phyloP scores from a whole-genome alignment of 2,329 filamentous ascomycete species.

The Venturia asperata region DNA sequence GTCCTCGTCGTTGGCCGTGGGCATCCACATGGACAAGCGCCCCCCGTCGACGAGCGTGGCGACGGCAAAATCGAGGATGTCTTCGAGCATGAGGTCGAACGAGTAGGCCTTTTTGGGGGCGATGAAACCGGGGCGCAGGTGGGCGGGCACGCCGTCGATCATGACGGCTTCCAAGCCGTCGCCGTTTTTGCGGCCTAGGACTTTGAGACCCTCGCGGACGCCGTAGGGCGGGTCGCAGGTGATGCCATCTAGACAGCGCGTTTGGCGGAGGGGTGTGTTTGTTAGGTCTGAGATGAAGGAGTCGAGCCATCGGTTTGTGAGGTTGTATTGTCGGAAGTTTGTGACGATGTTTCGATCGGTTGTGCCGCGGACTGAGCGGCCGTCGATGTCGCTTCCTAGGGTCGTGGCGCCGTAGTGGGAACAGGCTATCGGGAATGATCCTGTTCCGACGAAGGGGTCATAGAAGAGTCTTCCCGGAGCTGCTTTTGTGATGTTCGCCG shows the following conservation, averaged over 20 bases:
- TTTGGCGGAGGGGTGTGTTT: conserved; percentile 61
- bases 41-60: conserved; percentile 70
- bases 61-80: conserved; percentile 77
- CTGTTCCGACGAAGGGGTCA: conserved; percentile 93
- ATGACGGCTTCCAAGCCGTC: conserved; percentile 49
- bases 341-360: conserved; percentile 49
- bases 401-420: conserved; percentile 81
- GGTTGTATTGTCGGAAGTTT: conserved; percentile 80
- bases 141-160: conserved; percentile 61
- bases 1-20: conserved; percentile 58
- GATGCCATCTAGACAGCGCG: conserved; percentile 73
- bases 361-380: conserved; percentile 73
- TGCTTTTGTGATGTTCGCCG: conserved; percentile 82
- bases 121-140: conserved; percentile 65
- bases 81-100: conserved; percentile 81
- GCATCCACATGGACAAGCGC: conserved; percentile 93
- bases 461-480: conserved; percentile 80
- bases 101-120: conserved; percentile 89
- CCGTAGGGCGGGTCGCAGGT: conserved; percentile 95
- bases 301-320: conserved; percentile 61
- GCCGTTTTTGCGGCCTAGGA: conserved; percentile 68
- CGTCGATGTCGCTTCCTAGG: conserved; percentile 90
- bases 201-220: conserved; percentile 82
- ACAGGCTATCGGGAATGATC: conserved; percentile 83
- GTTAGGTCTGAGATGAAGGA: conserved; percentile 82